Evolutionary conservation across 495 filamentous ascomycete species (phyloP).

Genomic region (Sordaria brevicollis): DNA sequence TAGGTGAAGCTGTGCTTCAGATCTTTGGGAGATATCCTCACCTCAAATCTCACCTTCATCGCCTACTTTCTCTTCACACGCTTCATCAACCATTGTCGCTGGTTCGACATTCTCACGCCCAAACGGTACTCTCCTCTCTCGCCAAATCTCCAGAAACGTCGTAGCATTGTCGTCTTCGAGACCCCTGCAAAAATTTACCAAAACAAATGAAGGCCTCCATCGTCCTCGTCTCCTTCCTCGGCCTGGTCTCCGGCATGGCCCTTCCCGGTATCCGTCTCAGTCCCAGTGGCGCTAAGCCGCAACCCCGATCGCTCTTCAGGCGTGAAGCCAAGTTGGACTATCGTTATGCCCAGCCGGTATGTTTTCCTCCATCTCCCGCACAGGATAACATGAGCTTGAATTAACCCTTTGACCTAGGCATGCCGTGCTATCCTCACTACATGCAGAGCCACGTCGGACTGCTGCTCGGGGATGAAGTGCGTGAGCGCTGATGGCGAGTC

Average conservation of each 20-base stretch:
- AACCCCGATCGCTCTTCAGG: background rate
- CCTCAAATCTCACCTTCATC: background rate
- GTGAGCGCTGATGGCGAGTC: slow-evolving; percentile 1
- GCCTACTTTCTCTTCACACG: background rate
- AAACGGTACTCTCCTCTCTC: background rate
- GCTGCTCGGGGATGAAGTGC: slow-evolving; percentile 3
- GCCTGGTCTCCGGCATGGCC: slow-evolving; percentile 1
- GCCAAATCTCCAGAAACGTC: background rate
- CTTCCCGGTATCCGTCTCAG: background rate
- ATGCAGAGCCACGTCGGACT: background rate
- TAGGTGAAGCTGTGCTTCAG: background rate
- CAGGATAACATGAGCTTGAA: background rate
- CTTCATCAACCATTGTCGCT: background rate
- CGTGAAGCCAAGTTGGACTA: background rate
- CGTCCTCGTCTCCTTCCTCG: background rate
- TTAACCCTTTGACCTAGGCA: background rate
- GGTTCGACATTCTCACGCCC: background rate
- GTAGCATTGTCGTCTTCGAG: background rate
- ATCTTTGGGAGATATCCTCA: background rate
- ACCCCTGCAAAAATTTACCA: background rate
- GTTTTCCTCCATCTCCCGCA: background rate
- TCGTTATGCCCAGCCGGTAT: background rate
- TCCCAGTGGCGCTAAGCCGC: background rate
- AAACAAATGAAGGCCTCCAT: slow-evolving; percentile 3
- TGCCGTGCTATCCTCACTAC: slow-evolving; percentile 1